Evolutionary conservation across 2,329 filamentous ascomycete species (phyloP), one percentile per base, ranked within the genome.

Genomic region (Arachnomyces sp.): DNA sequence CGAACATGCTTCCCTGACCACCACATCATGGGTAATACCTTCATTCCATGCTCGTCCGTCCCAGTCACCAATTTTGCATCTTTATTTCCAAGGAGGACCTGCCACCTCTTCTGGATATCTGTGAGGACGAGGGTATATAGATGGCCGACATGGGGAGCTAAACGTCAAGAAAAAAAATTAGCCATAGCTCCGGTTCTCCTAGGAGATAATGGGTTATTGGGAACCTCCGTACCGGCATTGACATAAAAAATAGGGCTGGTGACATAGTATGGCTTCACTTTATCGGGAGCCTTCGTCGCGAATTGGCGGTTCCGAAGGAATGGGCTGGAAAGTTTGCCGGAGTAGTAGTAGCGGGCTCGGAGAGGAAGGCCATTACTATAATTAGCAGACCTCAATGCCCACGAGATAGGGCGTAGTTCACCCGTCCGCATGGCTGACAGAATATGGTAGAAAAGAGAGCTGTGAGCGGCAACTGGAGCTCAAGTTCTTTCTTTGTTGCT

Each of bases 161-260:
- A 25, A 31, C 28, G 25, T 32, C 38, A 37, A n/a, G 8, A n/a
- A 25, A 25, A 25, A 25, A 5, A 9, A 9, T 25, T 25, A 25
- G 21, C 21, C 34, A 25, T 11, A 9, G 15, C 18, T n/a, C 14
- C 18, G 13, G 34, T 3, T 3, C 15, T 25, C 15, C 14, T 5
- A 34, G 11, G 31, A n/a, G n/a, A 17, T 18, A 33, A 25, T 44
- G 12, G 45, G 37, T 41, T 4, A 31, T 28, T 13, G 21, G 34
- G 13, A 18, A 40, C 38, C 21, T 39, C 50, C 69, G 52, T 68
- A 89, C 86, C 80, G 40, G 89, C 86, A 75, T 98, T 98, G 68
- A 98, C 92, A 65, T 98, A 98, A 71, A 96, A 98, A 43, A 98
- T 98, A 2, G 92, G 92, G 7, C 88, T 93, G 4, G 92, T 96